These are phyloP conservation scores for Phialophora macrospora DNA, from an alignment of 2,329 filamentous ascomycete species.

Conservation along the genomic window DNA sequence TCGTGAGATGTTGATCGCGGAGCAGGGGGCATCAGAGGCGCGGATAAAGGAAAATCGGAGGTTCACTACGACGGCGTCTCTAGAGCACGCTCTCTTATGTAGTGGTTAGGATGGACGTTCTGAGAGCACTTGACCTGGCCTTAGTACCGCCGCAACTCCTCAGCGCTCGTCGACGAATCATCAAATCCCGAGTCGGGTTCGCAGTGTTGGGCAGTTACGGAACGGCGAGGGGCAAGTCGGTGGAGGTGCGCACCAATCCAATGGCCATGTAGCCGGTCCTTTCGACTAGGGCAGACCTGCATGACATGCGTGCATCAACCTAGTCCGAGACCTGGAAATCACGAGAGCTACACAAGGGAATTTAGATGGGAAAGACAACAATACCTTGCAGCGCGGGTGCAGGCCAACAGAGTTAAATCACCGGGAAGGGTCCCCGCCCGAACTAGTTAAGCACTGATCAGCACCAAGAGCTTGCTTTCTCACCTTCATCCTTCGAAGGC, in stretches of 20 bases:
- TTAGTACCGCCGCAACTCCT: background rate
- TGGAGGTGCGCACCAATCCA: constrained; percentile 14
- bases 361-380: background rate
- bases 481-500: background rate
- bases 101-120: background rate
- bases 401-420: background rate
- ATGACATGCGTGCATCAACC: background rate
- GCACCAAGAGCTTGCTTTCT: too few relatives aligned
- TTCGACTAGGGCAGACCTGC: background rate
- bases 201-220: background rate
- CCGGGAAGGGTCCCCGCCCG: too few relatives aligned
- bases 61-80: background rate
- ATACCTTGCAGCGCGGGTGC: background rate
- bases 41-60: background rate
- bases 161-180: background rate
- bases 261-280: constrained; percentile 11
- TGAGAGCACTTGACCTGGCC: background rate
- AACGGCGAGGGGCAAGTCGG: constrained; percentile 11
- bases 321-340: background rate
- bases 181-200: constrained; percentile 8
- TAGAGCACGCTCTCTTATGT: background rate
- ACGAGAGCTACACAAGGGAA: background rate
- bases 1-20: background rate
- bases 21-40: background rate
- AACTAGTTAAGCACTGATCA: background rate